A percentile compares a stretch with the other conserved stretches of the same genome.
These are phyloP conservation scores for Pseudogymnoascus verrucosus DNA, from an alignment of 2,329 filamentous ascomycete genomes.

Conservation along the genomic window DNA sequence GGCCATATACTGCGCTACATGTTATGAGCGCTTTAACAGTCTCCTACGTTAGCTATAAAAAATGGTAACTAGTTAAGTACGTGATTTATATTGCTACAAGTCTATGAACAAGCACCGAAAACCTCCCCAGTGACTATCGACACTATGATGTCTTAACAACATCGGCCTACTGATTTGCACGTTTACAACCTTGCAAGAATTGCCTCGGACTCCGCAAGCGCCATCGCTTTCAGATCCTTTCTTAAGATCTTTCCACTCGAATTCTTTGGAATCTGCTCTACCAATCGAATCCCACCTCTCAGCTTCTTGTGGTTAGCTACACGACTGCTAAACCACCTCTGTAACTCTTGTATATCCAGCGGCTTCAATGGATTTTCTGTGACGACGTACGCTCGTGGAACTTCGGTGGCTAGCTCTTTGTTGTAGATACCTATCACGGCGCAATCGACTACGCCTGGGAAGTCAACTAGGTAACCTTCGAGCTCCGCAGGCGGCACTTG, in stretches of 20 bases:
- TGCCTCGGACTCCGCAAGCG: slow-evolving; percentile 1
- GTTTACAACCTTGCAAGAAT: neutral
- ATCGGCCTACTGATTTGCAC: neutral
- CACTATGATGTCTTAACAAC: neutral
- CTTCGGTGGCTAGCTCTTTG: slow-evolving; percentile 53
- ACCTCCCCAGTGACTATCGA: no score
- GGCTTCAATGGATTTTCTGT: neutral
- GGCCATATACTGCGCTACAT: no score
- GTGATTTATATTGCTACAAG: neutral
- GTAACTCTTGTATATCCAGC: slow-evolving; percentile 4
- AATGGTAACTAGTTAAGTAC: no score
- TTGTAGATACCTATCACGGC: slow-evolving; percentile 58
- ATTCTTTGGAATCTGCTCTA: slow-evolving; percentile 9
- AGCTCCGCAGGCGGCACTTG: slow-evolving; percentile 61
- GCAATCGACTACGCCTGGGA: slow-evolving; percentile 44
- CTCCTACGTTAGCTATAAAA: no score
- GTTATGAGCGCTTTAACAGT: no score
- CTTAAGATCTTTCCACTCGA: slow-evolving; percentile 9
- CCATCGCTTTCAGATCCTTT: neutral
- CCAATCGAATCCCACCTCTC: slow-evolving; percentile 3
- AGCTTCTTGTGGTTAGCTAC: slow-evolving; percentile 8
- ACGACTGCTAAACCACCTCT: neutral
- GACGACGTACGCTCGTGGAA: slow-evolving; percentile 61
- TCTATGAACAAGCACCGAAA: neutral
- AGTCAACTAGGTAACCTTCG: slow-evolving; percentile 39